A percentile compares a stretch with the other conserved stretches of the same genome.
These are phyloP conservation scores for Acidomyces sp. DNA, from an alignment of 495 filamentous ascomycete genomes.

Conservation along the genomic window DNA sequence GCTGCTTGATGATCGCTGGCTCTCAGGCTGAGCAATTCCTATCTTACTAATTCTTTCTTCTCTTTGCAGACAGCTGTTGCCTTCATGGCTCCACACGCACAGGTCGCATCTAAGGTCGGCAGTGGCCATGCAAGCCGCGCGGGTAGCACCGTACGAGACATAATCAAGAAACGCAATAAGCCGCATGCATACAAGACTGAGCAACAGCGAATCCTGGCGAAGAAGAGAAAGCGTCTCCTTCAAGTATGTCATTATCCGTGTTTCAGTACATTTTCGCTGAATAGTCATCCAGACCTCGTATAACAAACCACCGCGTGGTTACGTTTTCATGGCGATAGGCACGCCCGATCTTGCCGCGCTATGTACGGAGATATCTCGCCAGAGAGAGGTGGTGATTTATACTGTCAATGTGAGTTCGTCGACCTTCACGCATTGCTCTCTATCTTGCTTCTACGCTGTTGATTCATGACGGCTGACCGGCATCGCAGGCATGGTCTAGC, in stretches of 20 bases:
- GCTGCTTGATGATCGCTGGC: neutral
- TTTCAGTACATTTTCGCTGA: too few relatives aligned
- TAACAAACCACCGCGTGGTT: conserved; percentile 51
- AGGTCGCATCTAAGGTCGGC: conserved; percentile 1
- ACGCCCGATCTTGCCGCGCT: conserved; percentile 57
- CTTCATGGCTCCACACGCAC: neutral
- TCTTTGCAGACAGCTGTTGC: neutral
- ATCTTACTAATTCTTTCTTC: conserved; percentile 20
- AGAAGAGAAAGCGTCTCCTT: conserved; percentile 47
- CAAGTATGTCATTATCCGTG: conserved; percentile 46
- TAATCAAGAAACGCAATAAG: conserved; percentile 30
- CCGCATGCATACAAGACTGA: conserved; percentile 47
- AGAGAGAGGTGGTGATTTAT: conserved; percentile 51
- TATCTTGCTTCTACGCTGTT: conserved; percentile 6
- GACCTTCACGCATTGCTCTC: too few relatives aligned
- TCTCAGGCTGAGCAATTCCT: neutral
- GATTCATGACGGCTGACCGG: neutral
- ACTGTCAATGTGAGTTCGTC: conserved; percentile 61
- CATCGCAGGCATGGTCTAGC: conserved; percentile 16
- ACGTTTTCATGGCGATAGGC: conserved; percentile 71
- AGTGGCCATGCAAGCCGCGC: conserved; percentile 11
- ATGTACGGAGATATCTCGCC: conserved; percentile 70
- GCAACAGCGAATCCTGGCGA: conserved; percentile 43
- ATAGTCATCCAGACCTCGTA: conserved; percentile 21
- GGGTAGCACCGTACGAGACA: conserved; percentile 14